Conservation (phyloP, 352 stramenopile genomes). For the Pythium guiyangense region DNA sequence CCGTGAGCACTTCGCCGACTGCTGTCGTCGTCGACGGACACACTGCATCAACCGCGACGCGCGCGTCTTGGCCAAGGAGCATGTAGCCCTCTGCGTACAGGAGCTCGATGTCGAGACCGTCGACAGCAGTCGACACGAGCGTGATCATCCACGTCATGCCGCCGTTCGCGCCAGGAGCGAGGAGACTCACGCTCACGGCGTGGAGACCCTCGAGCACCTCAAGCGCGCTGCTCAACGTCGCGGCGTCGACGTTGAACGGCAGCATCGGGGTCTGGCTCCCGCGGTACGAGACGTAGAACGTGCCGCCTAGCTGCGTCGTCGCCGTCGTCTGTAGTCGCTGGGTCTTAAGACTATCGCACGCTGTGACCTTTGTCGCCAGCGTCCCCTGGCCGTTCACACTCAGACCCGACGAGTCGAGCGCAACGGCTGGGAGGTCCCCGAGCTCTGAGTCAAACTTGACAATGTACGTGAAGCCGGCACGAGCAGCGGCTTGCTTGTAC, state of each 20-base stretch:
- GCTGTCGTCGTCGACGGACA: conserved; percentile 43
- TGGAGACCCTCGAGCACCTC: conserved; percentile 73
- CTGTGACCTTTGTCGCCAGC: conserved; percentile 51
- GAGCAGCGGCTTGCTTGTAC: conserved; percentile 73
- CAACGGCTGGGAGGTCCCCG: conserved; percentile 53
- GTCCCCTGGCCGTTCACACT: conserved; percentile 20
- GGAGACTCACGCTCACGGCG: conserved; percentile 47
- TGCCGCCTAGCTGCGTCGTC: conserved; percentile 56
- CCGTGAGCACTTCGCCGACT: conserved; percentile 25
- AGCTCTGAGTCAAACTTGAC: conserved; percentile 73
- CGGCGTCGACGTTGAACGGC: conserved; percentile 47
- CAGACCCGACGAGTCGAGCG: conserved; percentile 52
- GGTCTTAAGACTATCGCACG: conserved; percentile 81
- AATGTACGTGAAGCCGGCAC: conserved; percentile 60
- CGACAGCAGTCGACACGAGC: conserved; percentile 66
- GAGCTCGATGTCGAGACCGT: conserved; percentile 35
- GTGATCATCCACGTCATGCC: conserved; percentile 83
- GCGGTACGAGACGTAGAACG: conserved; percentile 82
- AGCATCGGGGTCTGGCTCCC: conserved; percentile 73
- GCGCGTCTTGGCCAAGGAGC: conserved; percentile 38
- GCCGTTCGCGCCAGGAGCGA: conserved; percentile 30
- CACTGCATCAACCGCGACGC: conserved; percentile 30
- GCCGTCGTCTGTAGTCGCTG: conserved; percentile 66
- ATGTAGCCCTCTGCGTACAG: conserved; percentile 85
- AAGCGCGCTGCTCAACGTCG: conserved; percentile 51